Evolutionary conservation across 2,329 filamentous ascomycete species (phyloP).

Genomic region (Sclerotinia subarctica): DNA sequence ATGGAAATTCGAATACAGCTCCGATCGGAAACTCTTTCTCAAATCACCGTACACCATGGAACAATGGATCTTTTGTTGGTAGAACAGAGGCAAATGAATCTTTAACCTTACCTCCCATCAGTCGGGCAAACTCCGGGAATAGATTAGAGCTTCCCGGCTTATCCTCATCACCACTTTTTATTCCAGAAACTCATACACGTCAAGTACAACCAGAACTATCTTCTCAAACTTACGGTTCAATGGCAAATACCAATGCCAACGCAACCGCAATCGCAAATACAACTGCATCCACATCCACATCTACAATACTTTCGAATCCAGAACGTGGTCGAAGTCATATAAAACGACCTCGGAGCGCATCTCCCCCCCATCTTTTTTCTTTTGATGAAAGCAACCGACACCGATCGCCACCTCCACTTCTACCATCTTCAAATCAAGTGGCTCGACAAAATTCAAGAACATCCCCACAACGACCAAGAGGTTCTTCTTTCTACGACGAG

Average conservation of each 20-base stretch:
- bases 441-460: background rate
- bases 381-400: constrained; percentile 1
- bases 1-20: constrained; percentile 3
- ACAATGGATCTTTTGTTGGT: background rate
- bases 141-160: constrained; percentile 2
- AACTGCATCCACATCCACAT: background rate
- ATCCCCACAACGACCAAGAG: background rate
- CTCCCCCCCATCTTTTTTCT: background rate
- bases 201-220: constrained; percentile 1
- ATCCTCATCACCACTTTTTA: constrained; percentile 12
- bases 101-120: constrained; percentile 16
- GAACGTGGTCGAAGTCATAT: background rate
- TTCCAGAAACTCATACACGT: background rate
- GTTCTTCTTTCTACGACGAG: constrained; percentile 3
- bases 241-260: background rate
- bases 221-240: background rate
- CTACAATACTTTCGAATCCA: background rate
- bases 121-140: background rate
- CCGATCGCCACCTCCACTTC: constrained; percentile 7
- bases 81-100: constrained; percentile 6
- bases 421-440: background rate
- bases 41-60: constrained; percentile 3
- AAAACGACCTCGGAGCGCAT: constrained; percentile 1
- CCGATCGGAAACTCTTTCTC: background rate
- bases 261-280: background rate